A percentile compares a stretch with the other conserved stretches of the same genome.
Conservation (phyloP, 345 rosid genomes). For the Eucalyptus erythrocorys region DNA sequence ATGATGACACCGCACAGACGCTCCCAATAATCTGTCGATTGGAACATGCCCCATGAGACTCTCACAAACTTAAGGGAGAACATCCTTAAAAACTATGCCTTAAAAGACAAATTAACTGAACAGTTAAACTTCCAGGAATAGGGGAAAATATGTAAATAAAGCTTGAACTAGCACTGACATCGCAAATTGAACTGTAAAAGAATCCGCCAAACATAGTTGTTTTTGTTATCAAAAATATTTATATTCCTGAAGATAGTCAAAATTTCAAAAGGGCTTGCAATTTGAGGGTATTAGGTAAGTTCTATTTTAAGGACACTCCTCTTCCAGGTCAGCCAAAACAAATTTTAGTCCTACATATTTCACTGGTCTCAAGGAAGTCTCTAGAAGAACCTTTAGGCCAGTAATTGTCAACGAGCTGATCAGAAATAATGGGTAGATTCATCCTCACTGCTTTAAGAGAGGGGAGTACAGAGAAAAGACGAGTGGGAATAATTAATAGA, state of each 20-base stretch:
- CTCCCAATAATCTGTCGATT: conserved; percentile 66
- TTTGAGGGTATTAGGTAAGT: not conserved
- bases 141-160: not conserved
- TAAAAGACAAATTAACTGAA: not conserved
- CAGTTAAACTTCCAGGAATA: not conserved
- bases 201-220: not conserved
- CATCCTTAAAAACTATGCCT: not conserved
- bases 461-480: not conserved
- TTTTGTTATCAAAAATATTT: not conserved
- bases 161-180: not conserved
- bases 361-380: not conserved
- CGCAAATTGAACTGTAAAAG: not conserved
- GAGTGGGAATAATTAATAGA: not conserved
- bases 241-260: not conserved
- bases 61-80: not conserved
- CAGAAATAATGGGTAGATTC: not conserved
- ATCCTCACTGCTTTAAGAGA: not conserved
- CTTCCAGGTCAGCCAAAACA: not conserved
- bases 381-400: not conserved
- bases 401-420: not conserved
- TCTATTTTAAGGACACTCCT: not conserved
- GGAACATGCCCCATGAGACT: not conserved
- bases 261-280: not conserved
- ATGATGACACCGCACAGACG: conserved; percentile 73
- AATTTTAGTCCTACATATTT: not conserved